Percentiles rank a stretch among this genome's conserved stretches.
These are phyloP conservation scores for Przewalskia tangutica DNA, from an alignment of 257 asterid genomes.

Conservation along the genomic window DNA sequence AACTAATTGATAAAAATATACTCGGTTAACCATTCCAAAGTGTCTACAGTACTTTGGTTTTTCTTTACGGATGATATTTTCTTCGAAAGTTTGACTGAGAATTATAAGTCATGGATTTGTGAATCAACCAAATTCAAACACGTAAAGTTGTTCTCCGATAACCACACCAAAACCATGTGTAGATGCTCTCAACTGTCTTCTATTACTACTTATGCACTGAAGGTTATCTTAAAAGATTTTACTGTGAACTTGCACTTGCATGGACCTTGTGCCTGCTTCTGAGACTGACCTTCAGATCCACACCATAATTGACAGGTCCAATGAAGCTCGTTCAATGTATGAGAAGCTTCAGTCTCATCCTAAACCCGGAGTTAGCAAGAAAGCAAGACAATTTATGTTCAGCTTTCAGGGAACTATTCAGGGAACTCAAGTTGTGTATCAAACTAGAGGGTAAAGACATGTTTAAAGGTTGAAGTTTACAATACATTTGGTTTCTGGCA, in stretches of 20 bases:
- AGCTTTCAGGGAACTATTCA: constrained; percentile 59
- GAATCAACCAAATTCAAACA: too few species aligned
- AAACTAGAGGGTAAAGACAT: neutral
- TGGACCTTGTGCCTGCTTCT: neutral
- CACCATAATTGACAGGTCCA: constrained; percentile 29
- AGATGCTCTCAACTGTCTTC: too few species aligned
- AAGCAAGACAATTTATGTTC: constrained; percentile 54
- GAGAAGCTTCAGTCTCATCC: constrained; percentile 89
- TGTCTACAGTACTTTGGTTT: too few species aligned
- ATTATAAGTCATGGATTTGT: too few species aligned
- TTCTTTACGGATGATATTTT: too few species aligned
- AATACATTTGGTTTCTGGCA: neutral
- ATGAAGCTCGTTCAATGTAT: constrained; percentile 79
- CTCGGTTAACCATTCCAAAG: neutral
- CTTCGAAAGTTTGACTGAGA: too few species aligned
- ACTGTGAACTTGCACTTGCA: neutral
- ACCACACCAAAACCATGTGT: too few species aligned
- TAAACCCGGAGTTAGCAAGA: constrained; percentile 62
- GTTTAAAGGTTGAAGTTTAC: neutral
- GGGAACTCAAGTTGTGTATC: neutral
- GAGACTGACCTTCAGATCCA: neutral
- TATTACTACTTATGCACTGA: too few species aligned
- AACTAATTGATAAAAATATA: neutral
- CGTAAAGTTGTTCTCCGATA: too few species aligned
- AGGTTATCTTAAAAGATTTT: too few species aligned